These are phyloP conservation scores for Salix udensis DNA, from an alignment of 345 rosid genomes.

Conservation along the genomic window DNA sequence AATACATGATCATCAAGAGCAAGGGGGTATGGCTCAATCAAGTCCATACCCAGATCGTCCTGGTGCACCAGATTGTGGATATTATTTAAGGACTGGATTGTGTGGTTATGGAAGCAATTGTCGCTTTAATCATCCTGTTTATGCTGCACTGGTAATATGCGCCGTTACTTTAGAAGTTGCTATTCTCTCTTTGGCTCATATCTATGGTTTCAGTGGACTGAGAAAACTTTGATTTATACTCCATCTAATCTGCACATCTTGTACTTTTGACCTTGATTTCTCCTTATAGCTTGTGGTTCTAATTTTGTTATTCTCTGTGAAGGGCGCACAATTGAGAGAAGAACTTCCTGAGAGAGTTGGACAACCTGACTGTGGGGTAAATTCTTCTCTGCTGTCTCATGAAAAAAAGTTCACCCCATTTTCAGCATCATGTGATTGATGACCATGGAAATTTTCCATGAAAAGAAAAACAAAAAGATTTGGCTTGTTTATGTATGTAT, in stretches of 20 bases:
- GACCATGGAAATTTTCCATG: background rate
- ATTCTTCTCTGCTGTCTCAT: background rate
- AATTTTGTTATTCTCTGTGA: constrained; percentile 8
- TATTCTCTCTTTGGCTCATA: background rate
- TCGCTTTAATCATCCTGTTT: constrained; percentile 66
- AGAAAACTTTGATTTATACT: background rate
- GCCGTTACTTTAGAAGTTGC: background rate
- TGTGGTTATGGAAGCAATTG: constrained; percentile 74
- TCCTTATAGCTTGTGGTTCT: background rate
- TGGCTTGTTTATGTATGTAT: background rate
- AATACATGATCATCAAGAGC: constrained; percentile 46
- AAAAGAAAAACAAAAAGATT: background rate
- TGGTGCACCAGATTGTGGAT: constrained; percentile 64
- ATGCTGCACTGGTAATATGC: constrained; percentile 44
- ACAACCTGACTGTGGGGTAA: constrained; percentile 76
- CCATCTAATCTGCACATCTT: background rate
- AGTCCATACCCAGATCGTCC: constrained; percentile 71
- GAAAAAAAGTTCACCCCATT: background rate
- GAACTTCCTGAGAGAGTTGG: constrained; percentile 70
- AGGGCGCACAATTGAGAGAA: constrained; percentile 48
- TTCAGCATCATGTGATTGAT: constrained; percentile 6
- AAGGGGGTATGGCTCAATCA: constrained; percentile 34
- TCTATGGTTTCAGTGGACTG: background rate
- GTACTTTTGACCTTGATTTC: background rate
- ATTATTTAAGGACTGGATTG: constrained; percentile 57